A percentile compares a stretch with the other conserved stretches of the same genome.
Evolutionary conservation across 768 basidiomycete genomes (phyloP).

Genomic region (Daedalea quercina): DNA sequence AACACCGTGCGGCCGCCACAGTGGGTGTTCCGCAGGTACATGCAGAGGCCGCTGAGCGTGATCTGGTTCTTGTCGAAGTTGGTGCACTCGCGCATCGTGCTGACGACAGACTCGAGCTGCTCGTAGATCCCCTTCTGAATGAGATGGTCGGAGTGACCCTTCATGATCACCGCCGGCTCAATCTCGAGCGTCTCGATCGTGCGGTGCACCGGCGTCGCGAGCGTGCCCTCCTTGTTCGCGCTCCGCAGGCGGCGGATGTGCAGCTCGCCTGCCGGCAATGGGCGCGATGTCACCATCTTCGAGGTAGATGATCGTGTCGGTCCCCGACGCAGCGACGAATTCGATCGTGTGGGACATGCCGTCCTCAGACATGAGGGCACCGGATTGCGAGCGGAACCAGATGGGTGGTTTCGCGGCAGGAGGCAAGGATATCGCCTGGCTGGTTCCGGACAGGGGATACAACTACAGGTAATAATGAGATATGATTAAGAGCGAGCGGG

Average conservation of each 20-base stretch:
- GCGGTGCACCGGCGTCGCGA: constrained; percentile 65
- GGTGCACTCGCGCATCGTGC: constrained; percentile 99
- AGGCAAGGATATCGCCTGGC: constrained; percentile 60
- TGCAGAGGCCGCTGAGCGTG: constrained; percentile 91
- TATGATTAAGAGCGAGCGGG: not conserved
- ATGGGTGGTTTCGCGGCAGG: constrained; percentile 70
- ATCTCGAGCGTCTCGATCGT: constrained; percentile 98
- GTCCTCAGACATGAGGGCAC: constrained; percentile 98
- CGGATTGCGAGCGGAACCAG: constrained; percentile 88
- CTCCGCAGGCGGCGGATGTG: constrained; percentile 94
- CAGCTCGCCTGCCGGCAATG: constrained; percentile 91
- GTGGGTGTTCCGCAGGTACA: constrained; percentile 92
- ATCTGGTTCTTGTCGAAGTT: constrained; percentile 93
- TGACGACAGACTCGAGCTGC: constrained; percentile 98
- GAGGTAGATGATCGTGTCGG: constrained; percentile 92
- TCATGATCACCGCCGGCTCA: constrained; percentile 99
- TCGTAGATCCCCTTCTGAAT: constrained; percentile 99
- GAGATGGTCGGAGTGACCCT: constrained; percentile 98
- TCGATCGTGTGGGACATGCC: constrained; percentile 55
- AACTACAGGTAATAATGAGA: constrained; percentile 22
- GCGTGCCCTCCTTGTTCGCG: constrained; percentile 54
- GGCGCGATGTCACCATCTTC: constrained; percentile 99
- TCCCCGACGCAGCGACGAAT: no score
- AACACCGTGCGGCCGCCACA: constrained; percentile 93
- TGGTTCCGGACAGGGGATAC: constrained; percentile 32